Percentiles rank a stretch among this genome's conserved stretches.
Conservation (phyloP, 2,329 filamentous ascomycete genomes). For the Teratosphaeria viscida region DNA sequence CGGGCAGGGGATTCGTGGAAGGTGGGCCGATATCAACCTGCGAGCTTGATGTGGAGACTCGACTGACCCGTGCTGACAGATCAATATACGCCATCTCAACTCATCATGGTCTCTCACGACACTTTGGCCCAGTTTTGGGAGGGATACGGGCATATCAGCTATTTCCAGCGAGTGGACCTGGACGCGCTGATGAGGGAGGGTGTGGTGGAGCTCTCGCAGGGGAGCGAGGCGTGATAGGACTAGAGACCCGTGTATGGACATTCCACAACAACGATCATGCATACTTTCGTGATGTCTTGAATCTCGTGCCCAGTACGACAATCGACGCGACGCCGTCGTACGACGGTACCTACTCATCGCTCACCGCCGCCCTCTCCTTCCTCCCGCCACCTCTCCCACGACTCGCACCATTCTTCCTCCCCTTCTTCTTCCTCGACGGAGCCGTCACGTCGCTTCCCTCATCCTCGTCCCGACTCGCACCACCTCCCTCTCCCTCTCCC, state of each 20-base stretch:
- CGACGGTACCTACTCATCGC: background rate
- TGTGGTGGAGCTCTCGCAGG: background rate
- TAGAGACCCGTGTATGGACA: background rate
- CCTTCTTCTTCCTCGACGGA: conserved; percentile 7
- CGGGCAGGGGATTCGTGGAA: conserved; percentile 56
- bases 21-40: conserved; percentile 44
- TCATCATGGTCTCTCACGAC: conserved; percentile 70
- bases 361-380: background rate
- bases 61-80: conserved; percentile 38
- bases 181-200: conserved; percentile 22
- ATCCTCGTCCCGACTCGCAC: background rate
- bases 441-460: conserved; percentile 10
- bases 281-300: no score
- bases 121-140: conserved; percentile 76
- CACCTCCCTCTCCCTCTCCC: conserved; percentile 2
- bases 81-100: conserved; percentile 60
- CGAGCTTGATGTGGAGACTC: background rate
- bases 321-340: no score
- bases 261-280: no score
- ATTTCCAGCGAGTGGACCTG: conserved; percentile 38
- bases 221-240: background rate
- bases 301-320: no score
- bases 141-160: conserved; percentile 39
- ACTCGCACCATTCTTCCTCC: conserved; percentile 1
- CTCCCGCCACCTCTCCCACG: background rate